phyloP scores from a whole-genome alignment of 768 basidiomycete genomes.

The Omphalotus guepiniiformis region DNA sequence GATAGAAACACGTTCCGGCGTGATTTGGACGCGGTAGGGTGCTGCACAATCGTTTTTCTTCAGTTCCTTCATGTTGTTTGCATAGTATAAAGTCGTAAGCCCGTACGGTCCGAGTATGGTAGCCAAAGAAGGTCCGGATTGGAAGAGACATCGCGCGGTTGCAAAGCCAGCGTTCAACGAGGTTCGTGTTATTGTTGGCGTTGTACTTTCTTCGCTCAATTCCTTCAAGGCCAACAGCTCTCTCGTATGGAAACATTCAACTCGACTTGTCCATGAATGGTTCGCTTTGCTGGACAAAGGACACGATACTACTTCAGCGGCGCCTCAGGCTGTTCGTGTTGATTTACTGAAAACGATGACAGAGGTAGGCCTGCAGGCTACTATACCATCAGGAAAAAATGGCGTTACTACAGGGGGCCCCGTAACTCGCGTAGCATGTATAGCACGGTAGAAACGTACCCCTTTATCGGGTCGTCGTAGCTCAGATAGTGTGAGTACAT shows the following conservation, averaged over 20 bases:
- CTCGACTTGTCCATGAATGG: conserved; percentile 38
- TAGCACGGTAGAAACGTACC: no score
- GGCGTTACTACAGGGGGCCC: no score
- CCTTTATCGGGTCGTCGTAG: no score
- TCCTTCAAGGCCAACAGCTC: conserved; percentile 36
- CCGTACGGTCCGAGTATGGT: conserved; percentile 46
- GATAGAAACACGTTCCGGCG: conserved; percentile 36
- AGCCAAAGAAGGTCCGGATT: conserved; percentile 37
- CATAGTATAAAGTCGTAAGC: conserved; percentile 35
- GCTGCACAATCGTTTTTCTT: neutral
- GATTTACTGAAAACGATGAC: neutral
- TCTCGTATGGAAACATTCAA: conserved; percentile 45
- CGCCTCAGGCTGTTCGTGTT: no score
- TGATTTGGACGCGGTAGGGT: conserved; percentile 31
- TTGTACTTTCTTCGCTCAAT: neutral
- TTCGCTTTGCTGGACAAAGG: conserved; percentile 16
- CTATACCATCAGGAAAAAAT: no score
- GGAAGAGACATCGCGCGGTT: conserved; percentile 42
- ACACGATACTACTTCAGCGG: neutral
- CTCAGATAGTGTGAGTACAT: no score
- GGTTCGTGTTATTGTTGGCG: conserved; percentile 17
- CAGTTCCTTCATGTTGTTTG: neutral
- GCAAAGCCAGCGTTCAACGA: conserved; percentile 50
- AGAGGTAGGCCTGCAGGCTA: no score
- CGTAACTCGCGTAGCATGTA: no score